Conservation (phyloP, 2,329 filamentous ascomycete species). For the Lecanicillium sp. region DNA sequence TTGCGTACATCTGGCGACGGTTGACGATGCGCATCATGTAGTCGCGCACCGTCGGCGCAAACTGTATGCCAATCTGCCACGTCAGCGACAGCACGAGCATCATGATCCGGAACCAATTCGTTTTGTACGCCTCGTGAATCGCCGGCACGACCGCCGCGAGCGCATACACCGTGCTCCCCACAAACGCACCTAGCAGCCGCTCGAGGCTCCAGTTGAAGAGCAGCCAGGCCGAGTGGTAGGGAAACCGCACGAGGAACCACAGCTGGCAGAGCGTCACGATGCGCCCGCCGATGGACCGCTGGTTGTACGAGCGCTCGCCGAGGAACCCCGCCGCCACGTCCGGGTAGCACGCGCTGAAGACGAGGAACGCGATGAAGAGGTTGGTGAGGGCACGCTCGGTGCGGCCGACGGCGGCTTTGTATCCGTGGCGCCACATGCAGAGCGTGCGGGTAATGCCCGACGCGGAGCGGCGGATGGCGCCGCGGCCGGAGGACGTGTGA, state of each 20-base stretch:
- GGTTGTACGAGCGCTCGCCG: constrained; percentile 19
- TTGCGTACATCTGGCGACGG: constrained; percentile 14
- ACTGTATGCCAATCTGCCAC: constrained; percentile 18
- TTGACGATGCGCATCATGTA: constrained; percentile 15
- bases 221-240: constrained; percentile 17
- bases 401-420: constrained; percentile 14
- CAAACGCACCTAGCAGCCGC: constrained; percentile 17
- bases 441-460: constrained; percentile 15
- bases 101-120: constrained; percentile 18
- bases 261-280: constrained; percentile 18
- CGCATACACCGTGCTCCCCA: constrained; percentile 18
- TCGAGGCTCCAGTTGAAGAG: constrained; percentile 20
- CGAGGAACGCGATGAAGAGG: constrained; percentile 18
- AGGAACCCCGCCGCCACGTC: constrained; percentile 18
- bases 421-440: constrained; percentile 17
- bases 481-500: constrained; percentile 14
- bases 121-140: constrained; percentile 14
- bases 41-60: constrained; percentile 16
- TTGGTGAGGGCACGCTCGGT: constrained; percentile 16
- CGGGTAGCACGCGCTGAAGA: constrained; percentile 17
- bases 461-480: constrained; percentile 11
- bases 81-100: constrained; percentile 18
- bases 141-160: constrained; percentile 17
- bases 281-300: constrained; percentile 18
- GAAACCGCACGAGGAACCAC: constrained; percentile 17